Evolutionary conservation across 129 eudicot genomes (phyloP).

Genomic region (Sambucus nigra): DNA sequence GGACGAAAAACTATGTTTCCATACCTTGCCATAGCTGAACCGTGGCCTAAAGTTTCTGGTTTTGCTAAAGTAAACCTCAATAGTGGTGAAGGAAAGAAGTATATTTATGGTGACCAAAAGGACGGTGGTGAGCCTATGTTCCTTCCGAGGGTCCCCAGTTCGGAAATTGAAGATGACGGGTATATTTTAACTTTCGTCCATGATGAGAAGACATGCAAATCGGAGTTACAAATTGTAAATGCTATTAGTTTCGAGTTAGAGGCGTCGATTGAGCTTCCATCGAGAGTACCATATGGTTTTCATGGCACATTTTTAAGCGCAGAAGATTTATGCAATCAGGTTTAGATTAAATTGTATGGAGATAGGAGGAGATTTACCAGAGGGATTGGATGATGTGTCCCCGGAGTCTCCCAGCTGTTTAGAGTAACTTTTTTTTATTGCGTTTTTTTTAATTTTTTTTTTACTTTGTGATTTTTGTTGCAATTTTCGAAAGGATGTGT

Average conservation of each 20-base stretch:
- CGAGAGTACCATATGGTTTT: constrained; percentile 13
- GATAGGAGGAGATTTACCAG: too few relatives aligned
- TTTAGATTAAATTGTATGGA: neutral
- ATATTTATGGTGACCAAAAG: constrained; percentile 1
- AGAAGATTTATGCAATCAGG: neutral
- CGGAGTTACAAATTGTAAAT: constrained; percentile 10
- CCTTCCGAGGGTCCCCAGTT: neutral
- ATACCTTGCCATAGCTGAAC: constrained; percentile 14
- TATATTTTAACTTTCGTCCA: constrained; percentile 8
- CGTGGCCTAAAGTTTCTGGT: constrained; percentile 19
- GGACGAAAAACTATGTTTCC: constrained; percentile 7
- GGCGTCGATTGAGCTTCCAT: constrained; percentile 13
- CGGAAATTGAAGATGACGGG: constrained; percentile 5
- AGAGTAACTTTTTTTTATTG: too few relatives aligned
- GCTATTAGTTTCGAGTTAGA: constrained; percentile 7
- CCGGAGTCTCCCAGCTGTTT: too few relatives aligned
- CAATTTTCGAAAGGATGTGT: too few relatives aligned
- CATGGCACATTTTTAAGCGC: constrained; percentile 14
- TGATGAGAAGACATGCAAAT: constrained; percentile 3
- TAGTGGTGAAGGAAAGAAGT: constrained; percentile 2
- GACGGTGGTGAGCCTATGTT: constrained; percentile 8
- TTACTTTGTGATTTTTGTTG: too few relatives aligned
- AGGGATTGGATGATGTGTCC: too few relatives aligned
- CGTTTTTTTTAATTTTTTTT: too few relatives aligned
- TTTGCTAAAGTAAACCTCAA: constrained; percentile 3